Evolutionary conservation across 129 eudicot genomes (phyloP).

Genomic region (Lactuca saligna): DNA sequence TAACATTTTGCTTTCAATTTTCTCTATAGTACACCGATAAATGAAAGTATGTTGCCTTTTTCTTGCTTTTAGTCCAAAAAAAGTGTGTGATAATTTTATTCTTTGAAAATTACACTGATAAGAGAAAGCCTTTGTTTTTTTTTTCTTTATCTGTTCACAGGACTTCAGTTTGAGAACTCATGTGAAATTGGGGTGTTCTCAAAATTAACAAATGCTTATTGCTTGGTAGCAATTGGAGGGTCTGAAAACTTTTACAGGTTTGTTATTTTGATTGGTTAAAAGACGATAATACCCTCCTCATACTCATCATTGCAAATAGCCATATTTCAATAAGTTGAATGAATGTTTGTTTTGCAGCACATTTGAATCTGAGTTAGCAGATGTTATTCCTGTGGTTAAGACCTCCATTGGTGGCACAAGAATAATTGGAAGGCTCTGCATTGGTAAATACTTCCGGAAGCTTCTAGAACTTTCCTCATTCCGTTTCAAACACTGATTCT

Average conservation of each 20-base stretch:
- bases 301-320: neutral
- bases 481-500: neutral
- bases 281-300: neutral
- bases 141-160: conserved; percentile 31
- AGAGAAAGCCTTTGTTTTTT: neutral
- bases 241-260: conserved; percentile 94
- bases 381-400: conserved; percentile 84
- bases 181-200: conserved; percentile 92
- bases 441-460: conserved; percentile 46
- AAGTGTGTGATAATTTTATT: no score
- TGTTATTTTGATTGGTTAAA: neutral
- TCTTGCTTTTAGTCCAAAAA: no score
- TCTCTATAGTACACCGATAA: no score
- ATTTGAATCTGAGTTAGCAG: conserved; percentile 82
- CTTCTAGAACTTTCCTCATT: neutral
- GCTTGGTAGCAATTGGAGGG: conserved; percentile 92
- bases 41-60: no score
- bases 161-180: conserved; percentile 86
- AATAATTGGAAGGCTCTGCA: conserved; percentile 80
- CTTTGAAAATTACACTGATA: no score
- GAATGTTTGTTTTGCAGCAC: conserved; percentile 45
- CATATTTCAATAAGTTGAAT: conserved; percentile 6
- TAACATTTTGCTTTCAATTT: no score
- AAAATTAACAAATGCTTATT: conserved; percentile 90
- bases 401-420: conserved; percentile 90